These are phyloP conservation scores for Cercospora sp. DNA, from an alignment of 2,329 filamentous ascomycete species.

Conservation along the genomic window DNA sequence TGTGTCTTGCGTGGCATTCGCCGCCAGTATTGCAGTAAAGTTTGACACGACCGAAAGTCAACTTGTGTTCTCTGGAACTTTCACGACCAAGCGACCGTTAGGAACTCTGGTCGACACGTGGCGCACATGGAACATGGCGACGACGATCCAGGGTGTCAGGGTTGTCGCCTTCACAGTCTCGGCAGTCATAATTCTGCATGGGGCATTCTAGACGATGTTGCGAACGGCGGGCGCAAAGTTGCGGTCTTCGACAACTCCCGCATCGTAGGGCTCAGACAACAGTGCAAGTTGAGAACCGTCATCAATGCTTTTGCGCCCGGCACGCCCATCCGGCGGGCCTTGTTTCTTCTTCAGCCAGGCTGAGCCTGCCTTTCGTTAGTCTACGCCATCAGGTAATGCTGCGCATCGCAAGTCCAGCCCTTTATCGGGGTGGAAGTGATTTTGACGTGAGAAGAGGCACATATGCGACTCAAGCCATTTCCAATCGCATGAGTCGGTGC, in stretches of 20 bases:
- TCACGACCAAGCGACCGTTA: background rate
- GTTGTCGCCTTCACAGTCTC: background rate
- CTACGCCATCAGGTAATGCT: background rate
- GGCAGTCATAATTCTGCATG: background rate
- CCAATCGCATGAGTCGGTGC: background rate
- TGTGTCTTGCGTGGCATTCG: background rate
- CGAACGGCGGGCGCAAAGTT: background rate
- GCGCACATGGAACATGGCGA: background rate
- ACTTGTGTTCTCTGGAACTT: background rate
- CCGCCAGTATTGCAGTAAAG: background rate
- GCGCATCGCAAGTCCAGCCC: background rate
- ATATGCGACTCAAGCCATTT: background rate
- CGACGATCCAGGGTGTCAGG: background rate
- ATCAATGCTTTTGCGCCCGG: background rate
- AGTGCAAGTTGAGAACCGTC: background rate
- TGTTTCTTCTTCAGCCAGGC: background rate
- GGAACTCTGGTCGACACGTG: constrained; percentile 5
- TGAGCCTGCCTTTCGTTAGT: background rate
- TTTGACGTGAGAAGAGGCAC: background rate
- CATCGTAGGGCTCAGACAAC: background rate
- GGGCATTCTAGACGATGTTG: background rate
- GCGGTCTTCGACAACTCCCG: background rate
- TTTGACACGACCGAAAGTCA: background rate
- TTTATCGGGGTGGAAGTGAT: background rate
- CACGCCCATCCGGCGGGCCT: background rate